A percentile compares a stretch with the other conserved stretches of the same genome.
These are phyloP conservation scores for Vanderwaltozyma verrucispora DNA, from an alignment of 805 yeast genomes.

Conservation along the genomic window DNA sequence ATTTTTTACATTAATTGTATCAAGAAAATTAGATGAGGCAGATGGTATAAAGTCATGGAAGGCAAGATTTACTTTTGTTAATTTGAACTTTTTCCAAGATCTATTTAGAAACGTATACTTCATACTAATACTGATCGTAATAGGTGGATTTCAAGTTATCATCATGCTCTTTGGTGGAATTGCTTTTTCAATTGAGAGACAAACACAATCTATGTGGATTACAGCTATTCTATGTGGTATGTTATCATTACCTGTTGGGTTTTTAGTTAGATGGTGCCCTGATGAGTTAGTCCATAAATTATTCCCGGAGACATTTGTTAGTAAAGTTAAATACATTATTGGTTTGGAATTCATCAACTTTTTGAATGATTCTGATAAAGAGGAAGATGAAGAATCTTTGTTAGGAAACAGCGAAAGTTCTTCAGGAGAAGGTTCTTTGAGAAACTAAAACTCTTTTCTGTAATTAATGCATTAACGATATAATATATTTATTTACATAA, in stretches of 20 bases:
- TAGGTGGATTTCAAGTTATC: slow-evolving; percentile 74
- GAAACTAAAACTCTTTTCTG: too few species aligned
- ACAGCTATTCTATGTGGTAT: slow-evolving; percentile 76
- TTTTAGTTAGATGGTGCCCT: slow-evolving; percentile 68
- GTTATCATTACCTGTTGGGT: slow-evolving; percentile 71
- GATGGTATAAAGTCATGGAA: slow-evolving; percentile 50
- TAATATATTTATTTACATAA: too few species aligned
- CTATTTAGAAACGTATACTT: slow-evolving; percentile 78
- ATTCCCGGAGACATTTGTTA: slow-evolving; percentile 46
- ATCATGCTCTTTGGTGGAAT: slow-evolving; percentile 98
- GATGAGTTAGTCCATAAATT: slow-evolving; percentile 57
- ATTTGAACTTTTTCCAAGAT: slow-evolving; percentile 76
- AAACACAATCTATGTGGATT: slow-evolving; percentile 83
- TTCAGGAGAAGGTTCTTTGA: too few species aligned
- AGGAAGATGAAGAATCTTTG: slow-evolving; percentile 24
- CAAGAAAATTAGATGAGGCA: slow-evolving; percentile 84
- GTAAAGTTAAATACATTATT: slow-evolving; percentile 9
- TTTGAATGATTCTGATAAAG: slow-evolving; percentile 5
- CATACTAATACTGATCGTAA: slow-evolving; percentile 55
- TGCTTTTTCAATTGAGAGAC: slow-evolving; percentile 75
- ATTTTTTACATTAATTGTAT: slow-evolving; percentile 83
- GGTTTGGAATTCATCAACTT: slow-evolving; percentile 21
- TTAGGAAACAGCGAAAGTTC: slow-evolving; percentile 2
- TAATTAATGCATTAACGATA: too few species aligned
- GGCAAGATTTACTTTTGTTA: slow-evolving; percentile 49